Percentiles rank a stretch among this genome's conserved stretches.
phyloP scores from a whole-genome alignment of 192 early-diverging fungal genomes.

The Coemansia sp. region DNA sequence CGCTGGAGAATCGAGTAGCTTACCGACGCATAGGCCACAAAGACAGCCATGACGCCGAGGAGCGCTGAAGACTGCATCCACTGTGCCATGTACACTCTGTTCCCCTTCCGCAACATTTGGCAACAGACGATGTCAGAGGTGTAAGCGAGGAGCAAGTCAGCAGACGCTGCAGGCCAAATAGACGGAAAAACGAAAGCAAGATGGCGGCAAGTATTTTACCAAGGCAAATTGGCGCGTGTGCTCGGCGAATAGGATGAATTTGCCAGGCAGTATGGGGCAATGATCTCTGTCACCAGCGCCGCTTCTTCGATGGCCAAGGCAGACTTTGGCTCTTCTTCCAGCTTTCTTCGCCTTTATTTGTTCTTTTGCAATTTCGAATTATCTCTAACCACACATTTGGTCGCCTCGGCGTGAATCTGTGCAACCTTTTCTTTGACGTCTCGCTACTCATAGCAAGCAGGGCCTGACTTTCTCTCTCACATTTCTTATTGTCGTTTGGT shows the following conservation, averaged over 20 bases:
- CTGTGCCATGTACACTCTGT: background rate
- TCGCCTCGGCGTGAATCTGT: background rate
- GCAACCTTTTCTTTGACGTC: background rate
- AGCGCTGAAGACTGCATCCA: background rate
- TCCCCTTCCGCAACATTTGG: background rate
- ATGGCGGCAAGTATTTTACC: background rate
- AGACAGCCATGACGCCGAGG: constrained; percentile 2
- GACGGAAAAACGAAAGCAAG: background rate
- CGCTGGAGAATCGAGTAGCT: constrained; percentile 29
- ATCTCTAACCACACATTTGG: background rate
- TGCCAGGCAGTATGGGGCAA: too few relatives aligned
- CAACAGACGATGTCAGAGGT: background rate
- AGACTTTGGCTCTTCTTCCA: too few relatives aligned
- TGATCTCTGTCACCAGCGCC: too few relatives aligned
- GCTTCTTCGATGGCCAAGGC: too few relatives aligned
- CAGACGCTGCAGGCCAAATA: background rate
- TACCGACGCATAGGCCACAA: constrained; percentile 21
- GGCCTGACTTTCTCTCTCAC: background rate
- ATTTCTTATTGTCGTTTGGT: background rate
- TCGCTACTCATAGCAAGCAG: background rate
- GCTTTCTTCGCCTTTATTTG: background rate
- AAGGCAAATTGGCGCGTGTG: background rate
- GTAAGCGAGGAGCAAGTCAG: background rate
- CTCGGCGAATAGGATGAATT: background rate
- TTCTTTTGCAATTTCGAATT: background rate